Evolutionary conservation across 2,329 filamentous ascomycete genomes (phyloP).

Genomic region (Leptodontidium sp.): DNA sequence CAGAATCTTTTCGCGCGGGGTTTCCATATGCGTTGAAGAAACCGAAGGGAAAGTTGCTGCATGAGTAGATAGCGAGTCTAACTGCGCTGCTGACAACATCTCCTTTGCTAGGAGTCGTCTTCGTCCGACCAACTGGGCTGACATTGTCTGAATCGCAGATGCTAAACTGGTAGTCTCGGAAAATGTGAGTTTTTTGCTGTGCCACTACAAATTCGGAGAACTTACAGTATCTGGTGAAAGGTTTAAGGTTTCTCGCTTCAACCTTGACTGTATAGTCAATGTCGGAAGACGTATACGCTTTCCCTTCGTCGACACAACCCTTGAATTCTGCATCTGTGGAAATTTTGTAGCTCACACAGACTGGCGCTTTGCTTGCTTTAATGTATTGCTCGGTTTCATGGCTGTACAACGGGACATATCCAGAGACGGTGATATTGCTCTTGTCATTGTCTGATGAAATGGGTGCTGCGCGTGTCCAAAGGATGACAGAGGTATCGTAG

Average conservation of each 20-base stretch:
- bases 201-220: background rate
- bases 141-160: slow-evolving; percentile 69
- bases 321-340: slow-evolving; percentile 55
- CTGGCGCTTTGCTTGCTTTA: slow-evolving; percentile 62
- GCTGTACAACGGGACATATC: slow-evolving; percentile 54
- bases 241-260: slow-evolving; percentile 67
- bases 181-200: background rate
- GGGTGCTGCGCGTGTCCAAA: slow-evolving; percentile 58
- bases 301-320: slow-evolving; percentile 62
- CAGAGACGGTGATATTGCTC: slow-evolving; percentile 54
- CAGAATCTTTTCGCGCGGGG: slow-evolving; percentile 63
- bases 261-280: slow-evolving; percentile 74
- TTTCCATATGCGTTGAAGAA: slow-evolving; percentile 70
- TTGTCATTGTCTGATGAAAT: slow-evolving; percentile 53
- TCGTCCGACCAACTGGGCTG: slow-evolving; percentile 72
- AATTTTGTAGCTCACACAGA: slow-evolving; percentile 74
- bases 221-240: slow-evolving; percentile 68
- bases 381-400: slow-evolving; percentile 59
- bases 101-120: slow-evolving; percentile 68
- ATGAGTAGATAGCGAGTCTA: slow-evolving; percentile 74
- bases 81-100: slow-evolving; percentile 64
- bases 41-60: slow-evolving; percentile 69
- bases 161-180: slow-evolving; percentile 68
- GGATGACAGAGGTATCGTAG: slow-evolving; percentile 65
- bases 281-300: slow-evolving; percentile 74